Conservation (phyloP, 768 basidiomycete genomes). For the Boletus coccyginus region DNA sequence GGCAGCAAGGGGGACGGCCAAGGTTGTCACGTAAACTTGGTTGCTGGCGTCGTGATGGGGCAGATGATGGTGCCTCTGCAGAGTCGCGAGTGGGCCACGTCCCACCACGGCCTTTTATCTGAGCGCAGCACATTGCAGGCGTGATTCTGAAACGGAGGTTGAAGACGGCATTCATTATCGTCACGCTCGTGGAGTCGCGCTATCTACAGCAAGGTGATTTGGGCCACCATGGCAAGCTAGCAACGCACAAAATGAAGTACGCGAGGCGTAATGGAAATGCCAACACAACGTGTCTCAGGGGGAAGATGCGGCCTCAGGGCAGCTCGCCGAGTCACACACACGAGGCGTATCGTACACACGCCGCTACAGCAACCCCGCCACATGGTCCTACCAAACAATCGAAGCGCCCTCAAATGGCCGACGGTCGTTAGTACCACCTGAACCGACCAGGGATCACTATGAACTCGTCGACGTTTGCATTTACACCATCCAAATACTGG, state of each 20-base stretch:
- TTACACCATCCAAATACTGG: conserved; percentile 27
- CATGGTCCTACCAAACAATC: conserved; percentile 28
- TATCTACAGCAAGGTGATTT: conserved; percentile 20
- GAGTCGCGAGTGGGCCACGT: neutral
- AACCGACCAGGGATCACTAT: conserved; percentile 21
- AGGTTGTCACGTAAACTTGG: conserved; percentile 11
- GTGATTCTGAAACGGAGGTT: neutral
- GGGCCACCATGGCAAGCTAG: neutral
- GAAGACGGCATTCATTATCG: conserved; percentile 10
- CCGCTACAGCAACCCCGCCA: conserved; percentile 21
- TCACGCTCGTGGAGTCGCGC: neutral
- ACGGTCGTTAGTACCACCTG: conserved; percentile 13
- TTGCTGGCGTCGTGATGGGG: neutral
- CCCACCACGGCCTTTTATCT: conserved; percentile 20
- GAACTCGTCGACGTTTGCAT: conserved; percentile 29
- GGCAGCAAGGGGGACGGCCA: neutral
- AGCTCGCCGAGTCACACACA: conserved; percentile 9
- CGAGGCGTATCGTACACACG: conserved; percentile 23
- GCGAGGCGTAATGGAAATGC: conserved; percentile 19
- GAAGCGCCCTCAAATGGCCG: conserved; percentile 25
- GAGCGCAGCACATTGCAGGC: neutral
- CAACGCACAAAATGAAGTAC: conserved; percentile 19
- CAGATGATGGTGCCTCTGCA: neutral
- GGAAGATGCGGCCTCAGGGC: conserved; percentile 5
- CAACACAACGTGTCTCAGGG: conserved; percentile 26